Evolutionary conservation across 176 grass and related monocot species (phyloP), one percentile per base, ranked within the genome.

Genomic region (Bolboschoenus planiculmis): DNA sequence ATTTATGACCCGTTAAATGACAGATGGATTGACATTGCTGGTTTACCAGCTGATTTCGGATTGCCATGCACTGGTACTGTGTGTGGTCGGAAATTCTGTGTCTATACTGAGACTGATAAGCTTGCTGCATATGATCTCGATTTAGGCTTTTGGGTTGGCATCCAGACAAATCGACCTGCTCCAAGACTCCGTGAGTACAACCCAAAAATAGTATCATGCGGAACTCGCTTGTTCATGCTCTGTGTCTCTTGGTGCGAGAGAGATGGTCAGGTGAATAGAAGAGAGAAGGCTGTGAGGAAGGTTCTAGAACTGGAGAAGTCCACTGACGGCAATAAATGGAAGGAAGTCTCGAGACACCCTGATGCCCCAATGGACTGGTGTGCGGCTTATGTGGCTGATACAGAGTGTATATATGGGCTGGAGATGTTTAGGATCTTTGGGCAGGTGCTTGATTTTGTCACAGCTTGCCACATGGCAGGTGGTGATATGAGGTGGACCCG

Each of bases 401-500:
- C 55, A 10, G 87, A 83, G 84, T 85, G 37, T 16, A 87, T 97
- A 48, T 97, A 93, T 56, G 82, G 90, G 4, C 72, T 97, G 16
- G 95, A 97, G 85, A 97, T 97, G 95, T 97, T 97, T 88, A 91
- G 88, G 81, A 87, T 97, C 40, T 97, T 97, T 70, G 92, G 95
- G 73, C 91, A 97, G 85, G 95, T 97, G 5, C 88, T 97, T 0
- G 88, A 93, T 65, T 97, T 97, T 44, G 85, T 92, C 5, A 97
- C 95, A 10, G 85, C 85, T 23, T 94, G 92, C 78, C 87, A 44
- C 16, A 61, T 94, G 34, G 92, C 87, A 0, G 79, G 81, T 10
- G 43, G 55, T 23, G 90, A 84, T 30, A 82, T 87, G 55, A 87
- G 21, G 53, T 97, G 95, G 95, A 60, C 56, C 42, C 88, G 95